Evolutionary conservation across 2,329 filamentous ascomycete genomes (phyloP).

Genomic region (Phialophora chinensis): DNA sequence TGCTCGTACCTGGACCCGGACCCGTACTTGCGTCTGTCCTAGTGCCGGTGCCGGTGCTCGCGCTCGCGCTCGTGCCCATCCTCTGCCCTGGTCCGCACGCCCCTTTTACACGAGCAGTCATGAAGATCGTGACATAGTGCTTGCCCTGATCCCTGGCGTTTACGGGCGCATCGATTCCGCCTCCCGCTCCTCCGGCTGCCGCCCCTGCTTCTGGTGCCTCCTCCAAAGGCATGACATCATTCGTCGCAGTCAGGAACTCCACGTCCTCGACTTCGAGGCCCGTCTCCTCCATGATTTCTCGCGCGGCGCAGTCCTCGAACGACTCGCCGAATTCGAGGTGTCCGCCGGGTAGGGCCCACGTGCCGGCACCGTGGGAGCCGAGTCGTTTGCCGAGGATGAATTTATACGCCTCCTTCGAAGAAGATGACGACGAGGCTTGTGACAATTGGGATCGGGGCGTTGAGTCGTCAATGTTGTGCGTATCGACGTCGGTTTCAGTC

Average conservation of each 20-base stretch:
- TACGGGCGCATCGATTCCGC: not conserved
- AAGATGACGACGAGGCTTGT: not conserved
- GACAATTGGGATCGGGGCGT: not conserved
- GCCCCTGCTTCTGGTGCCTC: not conserved
- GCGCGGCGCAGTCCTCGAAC: constrained; percentile 65
- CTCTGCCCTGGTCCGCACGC: constrained; percentile 37
- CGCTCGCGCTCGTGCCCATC: not conserved
- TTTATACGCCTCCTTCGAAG: constrained; percentile 38
- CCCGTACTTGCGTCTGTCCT: too few relatives aligned
- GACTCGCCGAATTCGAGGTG: constrained; percentile 74
- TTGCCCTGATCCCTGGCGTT: constrained; percentile 51
- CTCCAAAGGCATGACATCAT: constrained; percentile 64
- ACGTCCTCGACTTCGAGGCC: constrained; percentile 62
- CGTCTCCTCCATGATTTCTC: constrained; percentile 75
- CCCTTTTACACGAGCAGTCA: constrained; percentile 57
- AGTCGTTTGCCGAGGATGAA: constrained; percentile 57
- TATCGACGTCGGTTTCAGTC: not conserved
- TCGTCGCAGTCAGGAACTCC: constrained; percentile 66
- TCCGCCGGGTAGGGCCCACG: constrained; percentile 73
- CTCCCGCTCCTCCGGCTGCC: constrained; percentile 33
- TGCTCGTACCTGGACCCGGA: not conserved
- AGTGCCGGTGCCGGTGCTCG: too few relatives aligned
- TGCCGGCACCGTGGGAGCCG: constrained; percentile 60
- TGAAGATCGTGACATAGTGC: constrained; percentile 78
- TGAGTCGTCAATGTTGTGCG: not conserved